Evolutionary conservation across 208 protist species (phyloP).

Genomic region (Trypanosoma avium): DNA sequence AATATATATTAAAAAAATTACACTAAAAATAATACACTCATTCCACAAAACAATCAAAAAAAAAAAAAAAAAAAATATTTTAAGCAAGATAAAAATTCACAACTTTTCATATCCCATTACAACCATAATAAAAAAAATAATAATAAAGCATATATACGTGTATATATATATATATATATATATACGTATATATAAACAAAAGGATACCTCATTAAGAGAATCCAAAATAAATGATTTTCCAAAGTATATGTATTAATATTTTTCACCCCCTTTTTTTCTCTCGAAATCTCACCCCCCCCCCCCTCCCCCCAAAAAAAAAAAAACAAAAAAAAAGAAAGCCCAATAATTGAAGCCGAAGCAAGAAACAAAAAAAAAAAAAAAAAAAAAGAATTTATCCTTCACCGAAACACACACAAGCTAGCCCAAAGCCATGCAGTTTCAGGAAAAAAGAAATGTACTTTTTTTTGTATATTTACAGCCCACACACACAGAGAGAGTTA

Average conservation of each 20-base stretch:
- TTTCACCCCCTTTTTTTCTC: no score
- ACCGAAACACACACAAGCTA: not conserved
- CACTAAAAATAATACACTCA: not conserved
- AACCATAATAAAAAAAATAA: slow-evolving; percentile 9
- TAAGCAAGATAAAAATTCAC: slow-evolving; percentile 17
- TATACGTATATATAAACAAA: not conserved
- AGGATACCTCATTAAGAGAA: not conserved
- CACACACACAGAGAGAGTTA: not conserved
- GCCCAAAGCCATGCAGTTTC: not conserved
- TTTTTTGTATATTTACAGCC: not conserved
- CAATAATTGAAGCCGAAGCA: slow-evolving; percentile 6
- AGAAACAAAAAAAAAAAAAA: not conserved
- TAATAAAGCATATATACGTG: not conserved
- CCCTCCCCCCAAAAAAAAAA: slow-evolving; percentile 5
- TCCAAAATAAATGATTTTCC: no score
- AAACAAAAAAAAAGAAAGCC: slow-evolving; percentile 7
- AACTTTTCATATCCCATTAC: not conserved
- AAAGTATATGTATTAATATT: no score
- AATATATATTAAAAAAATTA: no score
- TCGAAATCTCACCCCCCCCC: not conserved
- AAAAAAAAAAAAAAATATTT: slow-evolving; percentile 12
- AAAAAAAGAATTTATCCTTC: slow-evolving; percentile 4
- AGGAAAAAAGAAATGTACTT: not conserved
- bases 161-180: not conserved
- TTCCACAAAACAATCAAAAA: slow-evolving; percentile 7